These are phyloP conservation scores for Psilocybe subaeruginosa DNA, from an alignment of 768 basidiomycete genomes.

Conservation along the genomic window DNA sequence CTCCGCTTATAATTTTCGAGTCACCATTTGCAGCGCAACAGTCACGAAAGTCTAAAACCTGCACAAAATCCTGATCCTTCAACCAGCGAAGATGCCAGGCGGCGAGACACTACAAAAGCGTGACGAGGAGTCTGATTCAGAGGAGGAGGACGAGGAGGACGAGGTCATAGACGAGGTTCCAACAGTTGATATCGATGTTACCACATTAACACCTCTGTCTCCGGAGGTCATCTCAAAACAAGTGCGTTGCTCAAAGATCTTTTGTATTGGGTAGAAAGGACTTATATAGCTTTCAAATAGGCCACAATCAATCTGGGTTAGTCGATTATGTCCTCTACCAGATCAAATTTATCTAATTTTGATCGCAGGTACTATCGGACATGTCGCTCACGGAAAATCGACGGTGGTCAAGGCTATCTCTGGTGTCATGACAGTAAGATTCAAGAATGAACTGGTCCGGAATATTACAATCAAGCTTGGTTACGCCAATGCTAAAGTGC, in stretches of 20 bases:
- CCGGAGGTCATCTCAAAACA: slow-evolving; percentile 93
- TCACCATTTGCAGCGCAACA: slow-evolving; percentile 12
- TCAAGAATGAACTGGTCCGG: slow-evolving; percentile 98
- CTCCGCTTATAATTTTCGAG: slow-evolving; percentile 23
- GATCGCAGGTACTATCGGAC: slow-evolving; percentile 88
- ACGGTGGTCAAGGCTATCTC: slow-evolving; percentile 99
- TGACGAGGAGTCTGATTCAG: slow-evolving; percentile 71
- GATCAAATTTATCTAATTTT: slow-evolving; percentile 6
- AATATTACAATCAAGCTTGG: slow-evolving; percentile 99
- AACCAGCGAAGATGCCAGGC: slow-evolving; percentile 52
- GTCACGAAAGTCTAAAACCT: slow-evolving; percentile 8
- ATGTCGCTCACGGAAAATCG: slow-evolving; percentile 97
- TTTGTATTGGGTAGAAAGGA: neutral
- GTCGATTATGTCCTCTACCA: slow-evolving; percentile 7
- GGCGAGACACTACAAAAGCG: slow-evolving; percentile 70
- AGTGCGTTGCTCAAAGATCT: slow-evolving; percentile 43
- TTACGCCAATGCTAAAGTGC: slow-evolving; percentile 97
- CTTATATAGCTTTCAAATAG: slow-evolving; percentile 37
- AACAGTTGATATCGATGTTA: slow-evolving; percentile 75
- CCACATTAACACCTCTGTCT: slow-evolving; percentile 84
- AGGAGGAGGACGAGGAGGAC: slow-evolving; percentile 61
- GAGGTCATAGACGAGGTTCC: slow-evolving; percentile 55
- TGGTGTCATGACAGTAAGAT: slow-evolving; percentile 96
- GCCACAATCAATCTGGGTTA: slow-evolving; percentile 95
- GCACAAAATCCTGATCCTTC: slow-evolving; percentile 10